Conservation (phyloP, 768 basidiomycete genomes). For the Coprinopsis marcescibilis region DNA sequence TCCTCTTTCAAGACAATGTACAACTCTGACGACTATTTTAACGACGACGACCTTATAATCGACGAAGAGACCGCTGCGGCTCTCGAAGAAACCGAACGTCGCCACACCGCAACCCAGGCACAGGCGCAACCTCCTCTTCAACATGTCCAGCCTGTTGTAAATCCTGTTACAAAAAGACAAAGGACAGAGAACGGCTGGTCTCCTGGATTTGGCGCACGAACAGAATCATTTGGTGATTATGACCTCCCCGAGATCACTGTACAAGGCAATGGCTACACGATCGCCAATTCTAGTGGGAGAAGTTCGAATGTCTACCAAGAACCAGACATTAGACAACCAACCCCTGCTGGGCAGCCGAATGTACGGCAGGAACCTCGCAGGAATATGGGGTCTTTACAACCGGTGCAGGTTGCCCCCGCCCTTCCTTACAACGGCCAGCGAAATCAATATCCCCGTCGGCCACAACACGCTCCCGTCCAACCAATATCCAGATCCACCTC, state of each 20-base stretch:
- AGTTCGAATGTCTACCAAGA: background rate
- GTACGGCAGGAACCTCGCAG: too few relatives aligned
- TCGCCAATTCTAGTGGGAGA: conserved; percentile 30
- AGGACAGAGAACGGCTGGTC: conserved; percentile 45
- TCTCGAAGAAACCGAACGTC: conserved; percentile 54
- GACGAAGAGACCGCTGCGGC: conserved; percentile 58
- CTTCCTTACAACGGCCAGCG: background rate
- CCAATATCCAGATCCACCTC: background rate
- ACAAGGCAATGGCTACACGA: conserved; percentile 43
- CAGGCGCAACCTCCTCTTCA: background rate
- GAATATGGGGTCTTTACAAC: too few relatives aligned
- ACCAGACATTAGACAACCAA: background rate
- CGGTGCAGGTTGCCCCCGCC: too few relatives aligned
- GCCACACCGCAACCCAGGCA: conserved; percentile 23
- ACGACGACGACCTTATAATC: conserved; percentile 59
- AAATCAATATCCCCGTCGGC: background rate
- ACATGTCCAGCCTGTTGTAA: conserved; percentile 20
- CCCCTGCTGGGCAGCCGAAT: too few relatives aligned
- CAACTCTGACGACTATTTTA: conserved; percentile 60
- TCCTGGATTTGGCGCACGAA: conserved; percentile 23
- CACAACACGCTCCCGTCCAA: background rate
- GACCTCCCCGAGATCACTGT: conserved; percentile 63
- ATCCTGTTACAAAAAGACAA: conserved; percentile 45
- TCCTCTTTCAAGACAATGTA: conserved; percentile 34
- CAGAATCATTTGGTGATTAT: conserved; percentile 28